phyloP scores from a whole-genome alignment of 2,329 filamentous ascomycete species.

The Rasamsonia emersonii region DNA sequence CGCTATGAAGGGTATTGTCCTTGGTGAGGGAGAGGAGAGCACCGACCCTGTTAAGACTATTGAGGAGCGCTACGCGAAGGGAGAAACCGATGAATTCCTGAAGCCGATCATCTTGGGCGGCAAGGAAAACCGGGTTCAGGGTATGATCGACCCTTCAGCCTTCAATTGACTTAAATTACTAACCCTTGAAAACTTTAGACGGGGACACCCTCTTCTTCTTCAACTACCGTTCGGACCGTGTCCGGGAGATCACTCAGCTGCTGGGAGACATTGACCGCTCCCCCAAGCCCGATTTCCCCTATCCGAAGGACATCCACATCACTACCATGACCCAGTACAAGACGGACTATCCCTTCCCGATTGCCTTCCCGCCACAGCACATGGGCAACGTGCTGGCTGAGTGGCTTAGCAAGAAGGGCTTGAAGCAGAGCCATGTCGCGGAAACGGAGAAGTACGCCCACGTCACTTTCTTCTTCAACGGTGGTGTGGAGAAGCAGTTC shows the following conservation, averaged over 20 bases:
- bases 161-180: slow-evolving; percentile 4
- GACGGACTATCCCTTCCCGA: slow-evolving; percentile 79
- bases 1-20: slow-evolving; percentile 75
- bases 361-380: slow-evolving; percentile 87
- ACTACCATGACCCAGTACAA: slow-evolving; percentile 99
- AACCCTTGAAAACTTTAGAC: slow-evolving; percentile 44
- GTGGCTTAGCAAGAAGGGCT: slow-evolving; percentile 80
- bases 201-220: slow-evolving; percentile 97
- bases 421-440: slow-evolving; percentile 91
- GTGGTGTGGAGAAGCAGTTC: slow-evolving; percentile 94
- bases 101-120: slow-evolving; percentile 95
- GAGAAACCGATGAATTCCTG: slow-evolving; percentile 93
- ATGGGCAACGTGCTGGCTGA: slow-evolving; percentile 99
- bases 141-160: slow-evolving; percentile 37
- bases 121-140: slow-evolving; percentile 74
- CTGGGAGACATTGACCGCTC: slow-evolving; percentile 88
- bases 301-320: slow-evolving; percentile 77
- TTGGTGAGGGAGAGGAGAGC: slow-evolving; percentile 78
- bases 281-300: slow-evolving; percentile 81
- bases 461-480: slow-evolving; percentile 99
- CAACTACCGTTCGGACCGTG: slow-evolving; percentile 99
- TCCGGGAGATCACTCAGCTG: slow-evolving; percentile 90
- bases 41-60: slow-evolving; percentile 79
- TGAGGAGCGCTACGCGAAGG: slow-evolving; percentile 76
- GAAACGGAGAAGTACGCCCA: slow-evolving; percentile 99